Evolutionary conservation across 1,284 basidiomycete species (phyloP), one percentile per base, ranked within the genome.

Genomic region (Meira nashicola): DNA sequence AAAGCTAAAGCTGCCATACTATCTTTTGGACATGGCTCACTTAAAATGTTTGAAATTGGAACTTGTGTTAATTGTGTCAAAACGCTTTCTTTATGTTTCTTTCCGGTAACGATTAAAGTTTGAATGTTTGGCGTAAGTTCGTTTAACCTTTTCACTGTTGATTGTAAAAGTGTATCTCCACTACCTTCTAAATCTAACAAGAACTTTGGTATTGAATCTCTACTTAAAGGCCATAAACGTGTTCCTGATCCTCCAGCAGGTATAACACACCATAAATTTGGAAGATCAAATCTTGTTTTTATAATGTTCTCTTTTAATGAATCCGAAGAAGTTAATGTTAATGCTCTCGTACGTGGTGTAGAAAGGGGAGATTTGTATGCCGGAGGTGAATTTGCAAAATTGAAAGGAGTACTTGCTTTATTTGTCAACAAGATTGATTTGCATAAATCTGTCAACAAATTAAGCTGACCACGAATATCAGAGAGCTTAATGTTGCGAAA

Each of bases 1-100:
- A 56, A 37, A 2, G 39, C 54, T 37, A 77, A 75, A 23, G 75
- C 75, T 10, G 72, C 75, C 71, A 75, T 75, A 48, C 68, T 71
- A 56, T 77, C 75, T 60, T 73, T 74, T 11, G 73, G 75, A 19
- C 64, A 68, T 12, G 75, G 75, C 62, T 77, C 75, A n/a, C 71
- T 68, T 11, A 77, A 63, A 39, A 77, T 59, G 53, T 77, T 77
- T 25, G 59, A 55, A 10, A 50, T 57, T 15, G 63, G 55, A 2
- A 77, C 54, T 41, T 73, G 63, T 11, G 73, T 70, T 8, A 77
- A 62, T 60, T 77, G 75, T 14, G 64, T 58, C 1, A 62, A 44
- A 6, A 77, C 75, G 44, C 68, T 73, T 2, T 55, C 50, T n/a
- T 69, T 66, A 44, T 77, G 75, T 4, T 63, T 65, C 21, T 68